Conservation (phyloP, 2,329 filamentous ascomycete species). For the Plectosphaerella plurivora region DNA sequence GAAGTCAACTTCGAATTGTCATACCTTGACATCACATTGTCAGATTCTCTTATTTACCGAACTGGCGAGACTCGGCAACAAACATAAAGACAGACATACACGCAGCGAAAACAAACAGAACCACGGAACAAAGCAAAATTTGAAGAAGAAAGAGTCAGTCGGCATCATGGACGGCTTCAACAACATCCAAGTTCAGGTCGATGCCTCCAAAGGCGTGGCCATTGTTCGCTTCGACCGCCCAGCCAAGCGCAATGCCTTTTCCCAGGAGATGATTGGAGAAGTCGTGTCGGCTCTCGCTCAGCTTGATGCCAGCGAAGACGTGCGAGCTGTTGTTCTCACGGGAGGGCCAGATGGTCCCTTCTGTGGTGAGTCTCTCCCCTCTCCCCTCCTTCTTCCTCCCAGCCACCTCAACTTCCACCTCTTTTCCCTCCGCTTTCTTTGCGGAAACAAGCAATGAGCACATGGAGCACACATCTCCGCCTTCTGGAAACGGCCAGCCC, state of each 20-base stretch:
- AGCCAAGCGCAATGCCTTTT: constrained; percentile 55
- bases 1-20: too few species aligned
- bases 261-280: constrained; percentile 42
- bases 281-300: constrained; percentile 22
- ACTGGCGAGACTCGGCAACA: too few species aligned
- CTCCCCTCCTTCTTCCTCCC: not conserved
- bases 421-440: constrained; percentile 9
- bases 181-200: constrained; percentile 6
- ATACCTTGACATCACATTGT: too few species aligned
- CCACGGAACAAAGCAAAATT: too few species aligned
- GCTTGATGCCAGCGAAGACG: constrained; percentile 10
- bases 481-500: too few species aligned
- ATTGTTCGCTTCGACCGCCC: constrained; percentile 33
- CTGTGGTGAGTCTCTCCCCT: constrained; percentile 22
- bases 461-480: too few species aligned
- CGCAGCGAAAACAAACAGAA: too few species aligned
- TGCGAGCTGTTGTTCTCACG: constrained; percentile 31
- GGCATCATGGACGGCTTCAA: constrained; percentile 8
- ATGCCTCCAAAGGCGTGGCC: constrained; percentile 8
- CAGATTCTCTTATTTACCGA: too few species aligned
- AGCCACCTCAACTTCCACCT: not conserved
- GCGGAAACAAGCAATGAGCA: not conserved
- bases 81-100: too few species aligned
- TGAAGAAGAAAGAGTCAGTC: not conserved
- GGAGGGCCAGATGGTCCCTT: constrained; percentile 26